Conservation (phyloP, 108 stramenopile genomes). For the Nitzschia palea region DNA sequence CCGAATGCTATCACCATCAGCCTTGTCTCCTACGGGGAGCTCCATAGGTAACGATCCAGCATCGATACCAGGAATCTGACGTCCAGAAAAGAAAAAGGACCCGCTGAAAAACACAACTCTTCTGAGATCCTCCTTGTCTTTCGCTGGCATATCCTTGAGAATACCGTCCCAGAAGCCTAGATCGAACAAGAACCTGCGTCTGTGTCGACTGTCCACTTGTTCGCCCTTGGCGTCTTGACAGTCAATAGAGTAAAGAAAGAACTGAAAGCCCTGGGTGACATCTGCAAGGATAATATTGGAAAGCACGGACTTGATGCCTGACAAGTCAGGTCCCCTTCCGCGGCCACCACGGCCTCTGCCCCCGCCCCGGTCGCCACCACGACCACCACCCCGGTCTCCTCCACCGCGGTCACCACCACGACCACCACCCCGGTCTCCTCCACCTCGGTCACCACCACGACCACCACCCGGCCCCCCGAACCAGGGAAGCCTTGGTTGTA, state of each 20-base stretch:
- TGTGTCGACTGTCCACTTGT: slow-evolving; percentile 41
- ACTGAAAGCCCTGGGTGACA: slow-evolving; percentile 41
- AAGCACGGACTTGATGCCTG: slow-evolving; percentile 21
- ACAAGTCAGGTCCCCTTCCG: slow-evolving; percentile 36
- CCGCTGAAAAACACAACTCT: slow-evolving; percentile 46
- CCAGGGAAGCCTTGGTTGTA: too few species aligned
- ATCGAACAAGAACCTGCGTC: slow-evolving; percentile 46
- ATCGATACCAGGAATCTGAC: slow-evolving; percentile 46
- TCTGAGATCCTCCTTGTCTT: slow-evolving; percentile 27
- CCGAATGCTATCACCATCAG: slow-evolving; percentile 48
- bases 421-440: slow-evolving; percentile 20
- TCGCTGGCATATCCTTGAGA: slow-evolving; percentile 33
- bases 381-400: slow-evolving; percentile 24
- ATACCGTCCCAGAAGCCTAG: slow-evolving; percentile 44
- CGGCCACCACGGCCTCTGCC: slow-evolving; percentile 27
- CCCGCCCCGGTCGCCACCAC: slow-evolving; percentile 19
- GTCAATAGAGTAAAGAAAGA: slow-evolving; percentile 49
- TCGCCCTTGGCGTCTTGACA: slow-evolving; percentile 25
- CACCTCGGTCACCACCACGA: not conserved
- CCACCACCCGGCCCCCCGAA: not conserved
- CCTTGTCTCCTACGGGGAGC: slow-evolving; percentile 22
- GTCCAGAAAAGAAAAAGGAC: slow-evolving; percentile 43
- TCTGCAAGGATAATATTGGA: slow-evolving; percentile 40
- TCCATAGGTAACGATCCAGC: slow-evolving; percentile 22
- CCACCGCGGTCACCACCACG: slow-evolving; percentile 17